phyloP scores from a whole-genome alignment of 371 early-diverging fungal species.

The Mucor saturninus region DNA sequence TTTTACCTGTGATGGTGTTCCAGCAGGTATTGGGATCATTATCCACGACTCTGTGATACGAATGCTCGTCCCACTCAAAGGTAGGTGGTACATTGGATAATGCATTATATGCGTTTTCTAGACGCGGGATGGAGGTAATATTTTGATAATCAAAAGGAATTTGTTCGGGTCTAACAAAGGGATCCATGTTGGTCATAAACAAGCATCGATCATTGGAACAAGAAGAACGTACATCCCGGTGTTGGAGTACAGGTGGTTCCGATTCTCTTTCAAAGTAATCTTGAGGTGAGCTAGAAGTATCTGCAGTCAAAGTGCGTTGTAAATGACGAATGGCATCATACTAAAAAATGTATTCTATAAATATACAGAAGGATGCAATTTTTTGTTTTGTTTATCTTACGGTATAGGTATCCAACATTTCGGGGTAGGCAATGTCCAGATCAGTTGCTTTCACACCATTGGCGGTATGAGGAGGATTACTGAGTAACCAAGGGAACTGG shows the following conservation, averaged over 20 bases:
- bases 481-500: constrained; percentile 67
- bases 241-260: constrained; percentile 47
- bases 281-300: constrained; percentile 48
- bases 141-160: constrained; percentile 37
- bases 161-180: constrained; percentile 50
- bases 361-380: not conserved
- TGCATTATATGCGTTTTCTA: constrained; percentile 19
- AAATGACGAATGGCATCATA: constrained; percentile 60
- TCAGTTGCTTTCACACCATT: constrained; percentile 26
- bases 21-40: constrained; percentile 62
- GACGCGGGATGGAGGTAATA: constrained; percentile 18
- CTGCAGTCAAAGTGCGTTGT: constrained; percentile 48
- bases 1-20: constrained; percentile 53
- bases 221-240: constrained; percentile 59
- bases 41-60: constrained; percentile 63
- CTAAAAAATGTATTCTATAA: constrained; percentile 30
- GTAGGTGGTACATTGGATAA: constrained; percentile 36
- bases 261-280: constrained; percentile 58
- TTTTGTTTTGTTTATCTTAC: constrained; percentile 1
- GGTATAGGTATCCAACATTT: constrained; percentile 24
- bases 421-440: constrained; percentile 15
- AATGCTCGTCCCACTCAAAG: constrained; percentile 53
- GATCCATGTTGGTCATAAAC: constrained; percentile 61
- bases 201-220: constrained; percentile 64
- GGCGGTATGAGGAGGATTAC: constrained; percentile 43